Base-by-base conservation (phyloP, 148 eudicot species). In the Talinum fruticosum region DNA sequence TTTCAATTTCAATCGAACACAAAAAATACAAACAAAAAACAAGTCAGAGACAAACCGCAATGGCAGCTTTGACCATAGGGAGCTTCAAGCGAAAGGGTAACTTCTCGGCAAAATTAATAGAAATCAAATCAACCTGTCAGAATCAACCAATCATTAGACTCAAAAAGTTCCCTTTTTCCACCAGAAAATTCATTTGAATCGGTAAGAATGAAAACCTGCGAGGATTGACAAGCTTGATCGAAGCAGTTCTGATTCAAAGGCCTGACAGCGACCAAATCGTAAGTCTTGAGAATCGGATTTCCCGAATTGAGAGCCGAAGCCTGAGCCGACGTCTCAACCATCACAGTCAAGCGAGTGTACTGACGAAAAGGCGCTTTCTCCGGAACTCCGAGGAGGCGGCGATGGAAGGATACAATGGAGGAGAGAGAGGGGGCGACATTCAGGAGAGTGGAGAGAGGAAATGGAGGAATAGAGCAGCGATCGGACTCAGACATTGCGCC, bases 41-140 rank as follows among this genome's bases (percentile, higher is more conserved):
- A 13, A 49, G 41, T 3, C 23, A 72, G 70, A 49, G 73, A 54
- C 85, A 44, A 73, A 96, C 99, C 97, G 88, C 83, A 69, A 91
- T 88, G 21, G 99, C 97, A 76, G 89, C 90, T 84, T 88, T 87
- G 49, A 96, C 84, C 90, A 85, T 79, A 3, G 88, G 87, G 24
- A 85, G 88, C 88, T 93, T 96, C 91, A 96, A 75, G 76, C 97
- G 85, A 81, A 91, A 93, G 13, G 92, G 94, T 84, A 91, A 82
- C 80, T 88, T 92, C 67, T 91, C 91, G 1, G 88, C 86, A 69
- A 93, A 96, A 86, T 96, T 94, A 87, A 96, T 91, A 6, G 95
- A 78, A 75, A 96, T 96, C 74, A 96, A 84, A 76, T 93, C 97
- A 82, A 82, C 81, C 84, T 82, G 69, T 45, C 75, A 87, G 21